Evolutionary conservation across 257 asterid genomes (phyloP), one percentile per base, ranked within the genome.

Genomic region (Ajuga chamaepitys): DNA sequence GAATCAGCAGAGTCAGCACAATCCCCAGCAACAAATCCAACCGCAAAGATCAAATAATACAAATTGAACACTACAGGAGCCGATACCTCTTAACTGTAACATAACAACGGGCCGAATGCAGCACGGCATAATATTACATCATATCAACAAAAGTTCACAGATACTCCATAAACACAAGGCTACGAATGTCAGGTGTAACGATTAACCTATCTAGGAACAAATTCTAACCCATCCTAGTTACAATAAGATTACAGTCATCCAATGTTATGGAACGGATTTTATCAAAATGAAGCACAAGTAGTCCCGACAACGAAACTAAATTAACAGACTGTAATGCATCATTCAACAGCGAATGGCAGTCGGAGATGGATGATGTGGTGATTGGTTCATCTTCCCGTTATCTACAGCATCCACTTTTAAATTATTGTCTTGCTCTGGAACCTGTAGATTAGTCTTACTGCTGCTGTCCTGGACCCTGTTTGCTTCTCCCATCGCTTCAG

Each of bases 301-400:
- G 1, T 58, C 47, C 25, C 20, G 35, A 55, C 69, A 61, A 21
- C 20, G 20, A 2, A 35, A 24, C 85, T 76, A 61, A 46, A 64
- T 70, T 35, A 76, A 48, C 67, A 68, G 60, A 61, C 51, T 37
- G 28, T 35, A 40, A 14, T 60, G 16, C 58, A 47, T 12, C 66
- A 68, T 74, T 88, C 84, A 86, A 67, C 96, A 81, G 68, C 90
- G 76, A 72, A 88, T 80, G 14, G 98, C 80, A 30, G 91, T 79
- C 7, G 96, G 84, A 41, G 91, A 81, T 22, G 88, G 88, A 52
- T 79, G 77, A 25, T 76, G 86, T 3, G 85, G 82, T 14, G 78
- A 52, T 47, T 79, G 89, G 25, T 75, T 85, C 32, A 75, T 74
- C 74, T 78, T 81, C 62, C 82, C 72, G 3, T 70, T 75, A 66